phyloP scores from a whole-genome alignment of 73 alveolate species.

The Tetrahymena thermophila region DNA sequence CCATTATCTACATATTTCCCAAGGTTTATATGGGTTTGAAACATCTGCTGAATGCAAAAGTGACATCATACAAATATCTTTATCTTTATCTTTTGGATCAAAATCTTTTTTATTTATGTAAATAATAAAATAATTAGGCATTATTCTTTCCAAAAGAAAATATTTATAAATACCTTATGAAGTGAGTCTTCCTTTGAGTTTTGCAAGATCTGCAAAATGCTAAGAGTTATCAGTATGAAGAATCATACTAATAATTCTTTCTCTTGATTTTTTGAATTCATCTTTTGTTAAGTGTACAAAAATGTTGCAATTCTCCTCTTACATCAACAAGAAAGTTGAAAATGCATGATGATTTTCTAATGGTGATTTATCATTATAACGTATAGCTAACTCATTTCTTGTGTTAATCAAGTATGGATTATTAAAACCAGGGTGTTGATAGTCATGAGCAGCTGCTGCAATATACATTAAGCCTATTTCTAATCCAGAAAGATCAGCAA shows the following conservation, averaged over 20 bases:
- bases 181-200: slow-evolving; percentile 45
- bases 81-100: slow-evolving; percentile 51
- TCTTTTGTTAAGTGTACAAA: slow-evolving; percentile 20
- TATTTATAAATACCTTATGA: slow-evolving; percentile 13
- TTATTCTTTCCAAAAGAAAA: no score
- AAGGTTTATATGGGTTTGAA: slow-evolving; percentile 70
- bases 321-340: slow-evolving; percentile 35
- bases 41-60: slow-evolving; percentile 79
- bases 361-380: slow-evolving; percentile 64
- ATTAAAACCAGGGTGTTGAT: slow-evolving; percentile 66
- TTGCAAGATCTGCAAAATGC: slow-evolving; percentile 63
- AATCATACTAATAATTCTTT: slow-evolving; percentile 56
- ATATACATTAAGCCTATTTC: slow-evolving; percentile 57
- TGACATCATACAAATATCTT: slow-evolving; percentile 57
- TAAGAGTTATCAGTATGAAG: slow-evolving; percentile 82
- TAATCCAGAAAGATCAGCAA: slow-evolving; percentile 43
- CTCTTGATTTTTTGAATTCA: slow-evolving; percentile 57
- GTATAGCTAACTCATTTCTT: slow-evolving; percentile 40
- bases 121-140: no score
- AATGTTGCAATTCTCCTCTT: slow-evolving; percentile 29
- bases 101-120: slow-evolving; percentile 31
- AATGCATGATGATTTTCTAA: slow-evolving; percentile 60
- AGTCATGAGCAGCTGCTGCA: slow-evolving; percentile 67
- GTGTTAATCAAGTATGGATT: slow-evolving; percentile 46
- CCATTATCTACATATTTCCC: slow-evolving; percentile 65